Evolutionary conservation across 2,329 filamentous ascomycete species (phyloP).

Genomic region (Alternaria ethzedia): DNA sequence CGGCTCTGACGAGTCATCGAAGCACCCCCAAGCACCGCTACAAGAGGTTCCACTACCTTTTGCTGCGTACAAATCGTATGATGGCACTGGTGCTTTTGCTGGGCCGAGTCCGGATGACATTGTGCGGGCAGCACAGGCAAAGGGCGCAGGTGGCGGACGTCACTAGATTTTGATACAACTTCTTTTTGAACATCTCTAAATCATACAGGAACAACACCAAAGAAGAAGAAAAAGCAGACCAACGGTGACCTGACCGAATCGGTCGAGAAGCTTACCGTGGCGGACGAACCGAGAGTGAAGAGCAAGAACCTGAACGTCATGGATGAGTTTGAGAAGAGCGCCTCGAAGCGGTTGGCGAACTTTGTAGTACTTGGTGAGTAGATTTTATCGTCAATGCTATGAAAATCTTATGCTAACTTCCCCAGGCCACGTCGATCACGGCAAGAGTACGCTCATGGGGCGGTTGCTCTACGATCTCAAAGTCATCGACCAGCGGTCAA

Average conservation of each 20-base stretch:
- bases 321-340: slow-evolving; percentile 76
- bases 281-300: slow-evolving; percentile 61
- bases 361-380: slow-evolving; percentile 88
- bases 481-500: slow-evolving; percentile 83
- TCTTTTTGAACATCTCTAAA: slow-evolving; percentile 27
- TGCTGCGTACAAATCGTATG: slow-evolving; percentile 42
- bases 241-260: slow-evolving; percentile 52
- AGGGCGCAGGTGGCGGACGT: slow-evolving; percentile 51
- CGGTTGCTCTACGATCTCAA: slow-evolving; percentile 88
- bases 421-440: slow-evolving; percentile 91
- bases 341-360: slow-evolving; percentile 80
- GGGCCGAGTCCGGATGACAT: slow-evolving; percentile 91
- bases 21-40: neutral
- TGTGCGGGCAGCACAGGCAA: slow-evolving; percentile 78
- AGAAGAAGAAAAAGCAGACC: slow-evolving; percentile 30
- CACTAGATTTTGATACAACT: slow-evolving; percentile 27
- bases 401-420: neutral
- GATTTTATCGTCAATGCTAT: neutral
- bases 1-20: slow-evolving; percentile 30
- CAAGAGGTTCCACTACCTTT: slow-evolving; percentile 50
- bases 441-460: slow-evolving; percentile 97
- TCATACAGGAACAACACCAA: slow-evolving; percentile 33
- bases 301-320: slow-evolving; percentile 86
- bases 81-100: slow-evolving; percentile 70
- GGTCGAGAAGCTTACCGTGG: slow-evolving; percentile 56